Evolutionary conservation across 2,329 filamentous ascomycete species (phyloP), one percentile per base, ranked within the genome.

Genomic region (Arthroderma uncinatum): DNA sequence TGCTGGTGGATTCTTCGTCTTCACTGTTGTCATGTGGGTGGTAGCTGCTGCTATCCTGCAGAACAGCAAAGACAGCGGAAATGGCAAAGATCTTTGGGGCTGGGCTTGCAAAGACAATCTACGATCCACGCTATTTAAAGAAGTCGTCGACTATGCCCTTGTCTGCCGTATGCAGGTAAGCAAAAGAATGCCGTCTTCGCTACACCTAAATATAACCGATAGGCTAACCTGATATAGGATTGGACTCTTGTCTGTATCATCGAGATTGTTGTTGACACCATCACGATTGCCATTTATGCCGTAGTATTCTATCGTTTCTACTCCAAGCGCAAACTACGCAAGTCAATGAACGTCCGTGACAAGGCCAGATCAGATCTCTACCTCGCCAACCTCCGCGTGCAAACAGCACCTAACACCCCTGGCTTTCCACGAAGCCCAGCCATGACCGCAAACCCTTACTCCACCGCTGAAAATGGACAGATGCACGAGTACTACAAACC

Each of bases 251-350:
- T 98, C 70, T 98, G 93, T 74, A 86, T 98, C 69, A 97, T 98
- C 71, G 93, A 98, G 74, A 80, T 98, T 64, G 87, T 96, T 60
- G 81, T 98, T 65, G 93, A 97, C 70, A 82, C 88, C 63, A 86
- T 97, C 68, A 89, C 87, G 68, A 95, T 98, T 71, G 78, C 84
- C 56, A 88, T 98, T 67, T 98, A 98, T 79, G 89, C 82, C 67
- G 81, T 96, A 68, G 84, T 96, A 71, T 96, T 97, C 79, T 97
- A 95, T 80, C 87, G 93, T 65, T 94, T 95, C 80, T 95, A 91
- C 82, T 90, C 87, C 64, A 98, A 97, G 81, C 87, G 89, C 71
- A 87, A 87, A 70, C 87, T 98, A 61, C 85, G 87, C 74, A 97
- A 96, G 80, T 91, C 90, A 62, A 98, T 98, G 93, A 87, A 95